Percentiles rank a stretch among this genome's conserved stretches.
Evolutionary conservation across 2,329 filamentous ascomycete species (phyloP).

Genomic region (Fusarium nelsonii): DNA sequence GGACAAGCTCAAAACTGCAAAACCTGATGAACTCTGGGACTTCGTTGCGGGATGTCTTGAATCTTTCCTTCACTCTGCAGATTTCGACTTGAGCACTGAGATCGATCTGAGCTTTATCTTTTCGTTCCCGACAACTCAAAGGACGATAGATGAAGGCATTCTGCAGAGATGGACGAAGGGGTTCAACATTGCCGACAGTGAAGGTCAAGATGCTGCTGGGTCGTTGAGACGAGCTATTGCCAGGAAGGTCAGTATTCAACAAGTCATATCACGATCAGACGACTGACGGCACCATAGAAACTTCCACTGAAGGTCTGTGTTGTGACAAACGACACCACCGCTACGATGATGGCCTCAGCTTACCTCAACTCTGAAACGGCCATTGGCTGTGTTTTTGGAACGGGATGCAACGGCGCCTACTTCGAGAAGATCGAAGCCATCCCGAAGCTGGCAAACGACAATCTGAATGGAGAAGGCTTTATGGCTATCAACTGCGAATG

Average conservation of each 20-base stretch:
- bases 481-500: slow-evolving; percentile 99
- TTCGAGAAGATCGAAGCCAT: slow-evolving; percentile 93
- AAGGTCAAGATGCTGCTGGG: slow-evolving; percentile 89
- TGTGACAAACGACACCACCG: slow-evolving; percentile 97
- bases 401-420: slow-evolving; percentile 97
- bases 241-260: slow-evolving; percentile 58
- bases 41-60: background rate
- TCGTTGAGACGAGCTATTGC: slow-evolving; percentile 83
- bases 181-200: slow-evolving; percentile 91
- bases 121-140: slow-evolving; percentile 92
- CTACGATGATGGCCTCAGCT: slow-evolving; percentile 93
- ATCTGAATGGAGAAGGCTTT: slow-evolving; percentile 78
- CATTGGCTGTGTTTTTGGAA: slow-evolving; percentile 98
- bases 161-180: slow-evolving; percentile 98
- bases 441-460: slow-evolving; percentile 92
- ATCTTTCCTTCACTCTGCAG: background rate
- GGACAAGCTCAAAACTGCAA: background rate
- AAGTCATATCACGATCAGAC: too few relatives aligned
- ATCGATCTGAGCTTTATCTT: slow-evolving; percentile 80
- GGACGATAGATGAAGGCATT: slow-evolving; percentile 91
- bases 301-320: slow-evolving; percentile 93
- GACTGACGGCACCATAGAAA: slow-evolving; percentile 62
- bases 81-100: background rate
- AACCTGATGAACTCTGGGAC: slow-evolving; percentile 8
- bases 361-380: slow-evolving; percentile 93